Evolutionary conservation across 2,329 filamentous ascomycete species (phyloP).

Genomic region (Claviceps sp.): DNA sequence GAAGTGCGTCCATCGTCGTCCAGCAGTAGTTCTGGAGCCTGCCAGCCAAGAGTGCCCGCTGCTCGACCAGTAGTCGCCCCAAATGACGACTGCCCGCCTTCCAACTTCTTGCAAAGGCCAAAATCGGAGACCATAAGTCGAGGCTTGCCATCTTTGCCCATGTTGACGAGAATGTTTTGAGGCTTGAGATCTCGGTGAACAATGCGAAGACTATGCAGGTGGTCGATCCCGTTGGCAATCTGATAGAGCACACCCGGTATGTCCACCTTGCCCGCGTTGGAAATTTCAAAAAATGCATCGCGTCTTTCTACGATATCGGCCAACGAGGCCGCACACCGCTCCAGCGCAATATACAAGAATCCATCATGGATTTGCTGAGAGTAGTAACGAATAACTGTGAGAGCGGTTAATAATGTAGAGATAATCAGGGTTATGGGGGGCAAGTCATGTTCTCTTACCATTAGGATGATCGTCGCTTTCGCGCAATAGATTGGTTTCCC

Average conservation of each 20-base stretch:
- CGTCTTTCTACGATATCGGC: constrained; percentile 81
- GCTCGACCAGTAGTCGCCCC: constrained; percentile 89
- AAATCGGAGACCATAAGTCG: constrained; percentile 96
- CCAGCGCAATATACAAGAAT: constrained; percentile 92
- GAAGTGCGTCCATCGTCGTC: constrained; percentile 53
- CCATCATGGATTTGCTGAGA: constrained; percentile 78
- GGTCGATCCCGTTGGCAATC: constrained; percentile 76
- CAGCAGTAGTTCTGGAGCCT: constrained; percentile 81
- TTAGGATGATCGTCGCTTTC: constrained; percentile 95
- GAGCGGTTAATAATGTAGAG: neutral
- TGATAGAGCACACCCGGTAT: constrained; percentile 73
- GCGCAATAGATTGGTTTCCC: constrained; percentile 79
- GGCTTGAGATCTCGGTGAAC: constrained; percentile 96
- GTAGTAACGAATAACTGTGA: constrained; percentile 82
- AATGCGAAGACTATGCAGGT: constrained; percentile 83
- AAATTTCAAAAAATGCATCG: constrained; percentile 50
- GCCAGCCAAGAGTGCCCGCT: constrained; percentile 89
- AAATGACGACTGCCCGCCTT: constrained; percentile 87
- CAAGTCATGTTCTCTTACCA: constrained; percentile 26
- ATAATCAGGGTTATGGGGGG: neutral
- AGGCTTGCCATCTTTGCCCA: constrained; percentile 54
- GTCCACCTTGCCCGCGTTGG: constrained; percentile 60
- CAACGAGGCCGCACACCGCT: constrained; percentile 85
- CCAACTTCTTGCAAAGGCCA: constrained; percentile 91
- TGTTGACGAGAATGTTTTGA: constrained; percentile 85